Conservation (phyloP, 306 rosid genomes). For the Luffa acutangula region DNA sequence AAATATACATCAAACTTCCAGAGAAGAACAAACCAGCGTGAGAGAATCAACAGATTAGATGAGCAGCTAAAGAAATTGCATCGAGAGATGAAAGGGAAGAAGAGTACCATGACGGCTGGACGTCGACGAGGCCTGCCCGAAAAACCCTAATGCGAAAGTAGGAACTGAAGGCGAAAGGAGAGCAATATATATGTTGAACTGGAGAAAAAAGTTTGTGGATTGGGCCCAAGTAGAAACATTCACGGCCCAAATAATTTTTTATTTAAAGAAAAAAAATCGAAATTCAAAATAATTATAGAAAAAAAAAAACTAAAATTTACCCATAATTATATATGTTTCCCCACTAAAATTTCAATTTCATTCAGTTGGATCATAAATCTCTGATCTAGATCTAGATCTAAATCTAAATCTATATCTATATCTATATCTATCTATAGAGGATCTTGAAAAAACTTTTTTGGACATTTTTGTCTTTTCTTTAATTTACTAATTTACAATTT, state of each 20-base stretch:
- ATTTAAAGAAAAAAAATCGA: background rate
- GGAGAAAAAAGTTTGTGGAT: background rate
- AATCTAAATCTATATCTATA: no score
- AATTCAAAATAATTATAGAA: no score
- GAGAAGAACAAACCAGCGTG: background rate
- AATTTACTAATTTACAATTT: no score
- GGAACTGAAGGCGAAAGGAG: background rate
- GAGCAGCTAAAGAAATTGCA: background rate
- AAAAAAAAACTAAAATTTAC: no score
- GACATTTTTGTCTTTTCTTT: no score
- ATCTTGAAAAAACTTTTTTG: no score
- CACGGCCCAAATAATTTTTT: background rate
- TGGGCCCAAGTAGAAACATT: background rate
- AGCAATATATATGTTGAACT: background rate
- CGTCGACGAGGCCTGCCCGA: background rate
- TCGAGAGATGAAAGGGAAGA: background rate
- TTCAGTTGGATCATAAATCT: no score
- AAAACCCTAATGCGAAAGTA: constrained; percentile 1
- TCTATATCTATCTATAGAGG: no score
- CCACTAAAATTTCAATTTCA: no score
- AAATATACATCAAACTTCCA: background rate
- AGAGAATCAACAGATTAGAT: background rate
- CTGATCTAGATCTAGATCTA: no score
- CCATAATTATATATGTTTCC: no score
- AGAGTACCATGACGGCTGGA: background rate